A percentile compares a stretch with the other conserved stretches of the same genome.
Evolutionary conservation across 2,329 filamentous ascomycete genomes (phyloP).

Genomic region (Pseudogymnoascus sp.): DNA sequence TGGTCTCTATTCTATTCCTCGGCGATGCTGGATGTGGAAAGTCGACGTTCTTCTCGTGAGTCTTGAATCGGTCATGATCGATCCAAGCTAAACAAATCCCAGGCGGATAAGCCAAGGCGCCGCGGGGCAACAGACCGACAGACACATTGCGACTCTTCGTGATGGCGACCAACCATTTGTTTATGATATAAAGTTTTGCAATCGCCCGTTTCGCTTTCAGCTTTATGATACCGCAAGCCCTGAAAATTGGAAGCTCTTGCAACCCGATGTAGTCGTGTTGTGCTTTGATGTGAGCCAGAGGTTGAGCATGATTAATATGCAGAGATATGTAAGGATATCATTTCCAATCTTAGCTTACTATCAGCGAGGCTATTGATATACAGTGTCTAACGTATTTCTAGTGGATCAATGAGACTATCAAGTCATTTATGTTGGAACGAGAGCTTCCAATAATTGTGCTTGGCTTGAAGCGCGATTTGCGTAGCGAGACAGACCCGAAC

Average conservation of each 20-base stretch:
- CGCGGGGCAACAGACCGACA: constrained; percentile 31
- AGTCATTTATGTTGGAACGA: constrained; percentile 35
- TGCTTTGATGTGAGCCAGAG: constrained; percentile 55
- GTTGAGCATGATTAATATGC: constrained; percentile 48
- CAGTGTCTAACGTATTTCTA: constrained; percentile 23
- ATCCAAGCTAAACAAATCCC: not conserved
- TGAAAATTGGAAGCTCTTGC: constrained; percentile 48
- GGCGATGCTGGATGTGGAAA: constrained; percentile 53
- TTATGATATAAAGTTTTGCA: constrained; percentile 43
- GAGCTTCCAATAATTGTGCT: constrained; percentile 46
- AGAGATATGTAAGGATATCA: constrained; percentile 38
- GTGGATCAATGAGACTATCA: constrained; percentile 50
- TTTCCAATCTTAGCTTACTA: not conserved
- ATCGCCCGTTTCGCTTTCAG: constrained; percentile 42
- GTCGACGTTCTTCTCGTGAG: constrained; percentile 53
- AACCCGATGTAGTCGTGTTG: constrained; percentile 48
- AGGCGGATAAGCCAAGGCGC: constrained; percentile 45
- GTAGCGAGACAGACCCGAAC: constrained; percentile 47
- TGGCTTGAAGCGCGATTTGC: constrained; percentile 52
- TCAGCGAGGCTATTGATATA: not conserved
- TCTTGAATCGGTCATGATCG: constrained; percentile 16
- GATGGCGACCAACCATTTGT: constrained; percentile 53
- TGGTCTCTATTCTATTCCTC: constrained; percentile 47
- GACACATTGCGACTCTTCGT: constrained; percentile 41
- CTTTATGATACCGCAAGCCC: constrained; percentile 52